Evolutionary conservation across 345 rosid genomes (phyloP).

Genomic region (Xanthoceras sorbifolium): DNA sequence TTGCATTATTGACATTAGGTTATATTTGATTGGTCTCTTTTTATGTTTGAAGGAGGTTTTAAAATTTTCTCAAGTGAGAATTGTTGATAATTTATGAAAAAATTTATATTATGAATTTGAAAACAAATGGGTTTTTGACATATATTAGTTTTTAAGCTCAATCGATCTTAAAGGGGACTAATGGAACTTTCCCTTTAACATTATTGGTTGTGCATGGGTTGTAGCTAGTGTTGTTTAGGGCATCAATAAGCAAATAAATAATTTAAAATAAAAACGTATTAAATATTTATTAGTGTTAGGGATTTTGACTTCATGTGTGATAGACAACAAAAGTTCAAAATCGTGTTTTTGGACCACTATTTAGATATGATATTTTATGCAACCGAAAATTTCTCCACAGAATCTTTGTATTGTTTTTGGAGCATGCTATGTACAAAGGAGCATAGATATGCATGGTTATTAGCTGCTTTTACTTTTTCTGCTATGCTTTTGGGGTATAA

Average conservation of each 20-base stretch:
- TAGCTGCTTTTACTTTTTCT: not conserved
- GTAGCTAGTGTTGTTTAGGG: not conserved
- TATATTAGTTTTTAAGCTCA: not conserved
- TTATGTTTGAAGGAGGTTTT: not conserved
- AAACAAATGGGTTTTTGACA: not conserved
- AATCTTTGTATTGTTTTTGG: conserved; percentile 3
- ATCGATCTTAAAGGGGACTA: not conserved
- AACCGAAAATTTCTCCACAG: not conserved
- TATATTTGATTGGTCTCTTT: not conserved
- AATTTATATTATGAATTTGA: not conserved
- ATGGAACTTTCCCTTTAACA: not conserved
- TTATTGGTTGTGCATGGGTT: not conserved
- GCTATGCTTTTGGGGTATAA: not conserved
- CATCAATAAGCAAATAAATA: not conserved
- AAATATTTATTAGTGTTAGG: not conserved
- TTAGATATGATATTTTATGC: not conserved
- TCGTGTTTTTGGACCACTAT: not conserved
- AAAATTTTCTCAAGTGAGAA: too few species aligned
- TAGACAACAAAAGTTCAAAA: conserved; percentile 5
- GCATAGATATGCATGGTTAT: not conserved
- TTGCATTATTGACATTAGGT: not conserved
- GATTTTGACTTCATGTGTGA: not conserved
- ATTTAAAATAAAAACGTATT: not conserved
- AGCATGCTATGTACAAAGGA: not conserved
- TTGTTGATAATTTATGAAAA: too few species aligned